These are phyloP conservation scores for Bonnemaisonia californica DNA, from an alignment of 31 red algal species.

Conservation along the genomic window DNA sequence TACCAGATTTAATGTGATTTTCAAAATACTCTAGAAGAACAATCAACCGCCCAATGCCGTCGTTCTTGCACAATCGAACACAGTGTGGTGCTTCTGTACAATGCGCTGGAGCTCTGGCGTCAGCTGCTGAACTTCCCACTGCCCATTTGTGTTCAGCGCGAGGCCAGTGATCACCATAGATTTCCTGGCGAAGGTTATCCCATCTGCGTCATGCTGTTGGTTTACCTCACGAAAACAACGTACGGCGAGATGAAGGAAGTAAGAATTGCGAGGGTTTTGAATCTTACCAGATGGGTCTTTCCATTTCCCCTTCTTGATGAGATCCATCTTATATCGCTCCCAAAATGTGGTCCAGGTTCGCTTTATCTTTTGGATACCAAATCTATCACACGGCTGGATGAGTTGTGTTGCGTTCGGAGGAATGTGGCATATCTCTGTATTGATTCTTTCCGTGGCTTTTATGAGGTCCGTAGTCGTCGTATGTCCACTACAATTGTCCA, in stretches of 20 bases:
- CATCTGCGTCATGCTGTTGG: background rate
- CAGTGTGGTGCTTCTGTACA: too few species aligned
- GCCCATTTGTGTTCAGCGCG: background rate
- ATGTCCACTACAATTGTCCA: too few species aligned
- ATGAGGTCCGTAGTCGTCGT: too few species aligned
- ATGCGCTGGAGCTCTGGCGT: too few species aligned
- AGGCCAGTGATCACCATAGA: background rate
- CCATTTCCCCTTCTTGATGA: slow-evolving; percentile 11
- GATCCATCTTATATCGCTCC: slow-evolving; percentile 37
- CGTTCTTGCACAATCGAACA: too few species aligned
- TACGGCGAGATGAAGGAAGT: background rate
- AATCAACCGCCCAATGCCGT: too few species aligned
- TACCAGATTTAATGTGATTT: too few species aligned
- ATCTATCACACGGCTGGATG: slow-evolving; percentile 33
- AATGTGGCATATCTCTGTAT: slow-evolving; percentile 18
- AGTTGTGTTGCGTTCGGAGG: slow-evolving; percentile 44
- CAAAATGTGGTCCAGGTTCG: background rate
- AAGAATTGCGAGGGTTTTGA: slow-evolving; percentile 4
- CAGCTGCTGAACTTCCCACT: slow-evolving; percentile 11
- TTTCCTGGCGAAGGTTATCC: slow-evolving; percentile 4
- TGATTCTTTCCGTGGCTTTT: too few species aligned
- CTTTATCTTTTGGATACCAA: slow-evolving; percentile 46
- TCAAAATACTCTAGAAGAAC: too few species aligned
- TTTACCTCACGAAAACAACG: background rate
- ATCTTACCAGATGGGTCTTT: slow-evolving; percentile 19